phyloP scores from a whole-genome alignment of 495 filamentous ascomycete species.

The Amphirosellinia nigrospora region DNA sequence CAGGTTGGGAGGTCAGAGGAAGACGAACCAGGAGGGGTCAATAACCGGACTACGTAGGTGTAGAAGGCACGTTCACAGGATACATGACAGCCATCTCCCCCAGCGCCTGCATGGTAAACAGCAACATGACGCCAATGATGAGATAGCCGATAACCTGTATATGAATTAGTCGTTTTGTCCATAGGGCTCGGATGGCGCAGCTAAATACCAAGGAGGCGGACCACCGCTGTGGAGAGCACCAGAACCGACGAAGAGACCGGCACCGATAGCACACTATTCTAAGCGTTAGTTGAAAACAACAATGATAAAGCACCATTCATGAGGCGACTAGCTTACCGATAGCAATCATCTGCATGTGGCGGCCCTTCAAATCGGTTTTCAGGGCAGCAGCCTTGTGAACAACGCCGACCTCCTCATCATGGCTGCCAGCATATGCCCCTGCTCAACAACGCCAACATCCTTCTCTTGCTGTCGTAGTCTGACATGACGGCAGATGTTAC shows the following conservation, averaged over 20 bases:
- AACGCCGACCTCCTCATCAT: conserved; percentile 42
- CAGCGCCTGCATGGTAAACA: conserved; percentile 62
- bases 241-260: conserved; percentile 64
- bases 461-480: conserved; percentile 28
- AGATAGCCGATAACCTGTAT: conserved; percentile 58
- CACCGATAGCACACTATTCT: conserved; percentile 58
- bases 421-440: background rate
- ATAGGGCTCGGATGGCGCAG: background rate
- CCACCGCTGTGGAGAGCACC: conserved; percentile 59
- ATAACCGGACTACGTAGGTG: conserved; percentile 71
- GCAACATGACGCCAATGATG: conserved; percentile 53
- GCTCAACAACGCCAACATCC: conserved; percentile 8
- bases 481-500: conserved; percentile 15
- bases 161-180: conserved; percentile 4
- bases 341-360: conserved; percentile 80
- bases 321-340: conserved; percentile 58
- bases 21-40: conserved; percentile 64
- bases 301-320: background rate
- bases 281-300: conserved; percentile 24
- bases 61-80: conserved; percentile 63
- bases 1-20: background rate
- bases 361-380: conserved; percentile 44
- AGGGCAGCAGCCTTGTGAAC: conserved; percentile 35
- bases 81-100: conserved; percentile 73
- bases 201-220: conserved; percentile 54